phyloP scores from a whole-genome alignment of 768 basidiomycete species.

The Tricholomella constricta region DNA sequence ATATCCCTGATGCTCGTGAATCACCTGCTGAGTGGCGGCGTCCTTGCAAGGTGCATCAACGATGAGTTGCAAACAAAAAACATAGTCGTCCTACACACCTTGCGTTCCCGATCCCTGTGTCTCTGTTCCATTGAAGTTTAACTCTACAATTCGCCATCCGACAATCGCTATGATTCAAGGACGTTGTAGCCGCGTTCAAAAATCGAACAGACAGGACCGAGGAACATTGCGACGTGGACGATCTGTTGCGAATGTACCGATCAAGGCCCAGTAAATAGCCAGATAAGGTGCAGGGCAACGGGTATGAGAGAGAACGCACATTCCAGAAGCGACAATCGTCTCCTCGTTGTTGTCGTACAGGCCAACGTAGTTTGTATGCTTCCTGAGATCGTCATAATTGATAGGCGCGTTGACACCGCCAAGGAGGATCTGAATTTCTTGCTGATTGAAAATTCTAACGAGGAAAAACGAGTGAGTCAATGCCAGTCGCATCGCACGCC shows the following conservation, averaged over 20 bases:
- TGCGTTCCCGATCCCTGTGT: no score
- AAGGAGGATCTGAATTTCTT: conserved; percentile 89
- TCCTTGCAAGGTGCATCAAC: no score
- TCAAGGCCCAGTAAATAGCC: not conserved
- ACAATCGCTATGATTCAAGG: no score
- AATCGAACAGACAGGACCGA: no score
- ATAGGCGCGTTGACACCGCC: conserved; percentile 87
- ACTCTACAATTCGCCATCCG: no score
- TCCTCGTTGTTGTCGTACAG: conserved; percentile 67
- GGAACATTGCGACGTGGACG: conserved; percentile 63
- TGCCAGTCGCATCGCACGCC: not conserved
- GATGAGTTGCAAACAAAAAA: no score
- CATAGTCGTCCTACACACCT: no score
- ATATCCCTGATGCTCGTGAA: no score
- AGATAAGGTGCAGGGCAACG: not conserved
- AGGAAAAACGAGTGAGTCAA: not conserved
- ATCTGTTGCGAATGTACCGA: conserved; percentile 57
- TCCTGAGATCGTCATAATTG: conserved; percentile 78
- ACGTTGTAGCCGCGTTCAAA: no score
- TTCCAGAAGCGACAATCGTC: conserved; percentile 89
- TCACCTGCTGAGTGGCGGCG: no score
- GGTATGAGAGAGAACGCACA: conserved; percentile 38
- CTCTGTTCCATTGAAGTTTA: no score
- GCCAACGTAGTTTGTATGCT: conserved; percentile 83
- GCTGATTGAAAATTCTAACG: conserved; percentile 92